These are phyloP conservation scores for Apiotrichum montevideense DNA, from an alignment of 1,284 basidiomycete genomes.

Conservation along the genomic window DNA sequence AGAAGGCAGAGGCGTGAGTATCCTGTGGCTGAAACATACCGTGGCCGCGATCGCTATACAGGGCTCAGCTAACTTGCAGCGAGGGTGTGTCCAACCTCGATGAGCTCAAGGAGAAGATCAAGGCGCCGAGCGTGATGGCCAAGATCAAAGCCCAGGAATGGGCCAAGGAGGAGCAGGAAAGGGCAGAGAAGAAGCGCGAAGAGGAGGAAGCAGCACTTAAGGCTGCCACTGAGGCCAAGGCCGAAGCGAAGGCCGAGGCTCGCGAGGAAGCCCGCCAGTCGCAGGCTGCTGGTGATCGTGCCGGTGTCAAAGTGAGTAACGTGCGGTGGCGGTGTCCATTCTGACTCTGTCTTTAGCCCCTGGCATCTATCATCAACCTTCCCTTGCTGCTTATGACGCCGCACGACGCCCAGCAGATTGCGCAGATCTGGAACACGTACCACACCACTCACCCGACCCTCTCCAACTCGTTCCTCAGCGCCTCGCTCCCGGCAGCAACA, in stretches of 20 bases:
- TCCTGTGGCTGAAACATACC: no score
- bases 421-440: slow-evolving; percentile 80
- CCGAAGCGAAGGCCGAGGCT: slow-evolving; percentile 46
- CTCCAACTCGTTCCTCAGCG: slow-evolving; percentile 74
- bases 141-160: slow-evolving; percentile 26
- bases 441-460: slow-evolving; percentile 71
- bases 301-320: slow-evolving; percentile 44
- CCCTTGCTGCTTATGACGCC: slow-evolving; percentile 61
- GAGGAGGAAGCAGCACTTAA: slow-evolving; percentile 9
- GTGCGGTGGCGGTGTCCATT: background rate
- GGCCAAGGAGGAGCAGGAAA: slow-evolving; percentile 13
- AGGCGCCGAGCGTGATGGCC: slow-evolving; percentile 28
- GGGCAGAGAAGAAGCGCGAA: slow-evolving; percentile 5
- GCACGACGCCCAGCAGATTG: slow-evolving; percentile 66
- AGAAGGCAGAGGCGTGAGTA: slow-evolving; percentile 42
- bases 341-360: slow-evolving; percentile 54
- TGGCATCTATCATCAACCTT: slow-evolving; percentile 72
- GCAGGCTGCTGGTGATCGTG: slow-evolving; percentile 37
- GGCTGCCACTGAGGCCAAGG: slow-evolving; percentile 50
- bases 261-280: slow-evolving; percentile 26
- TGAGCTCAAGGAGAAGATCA: slow-evolving; percentile 42
- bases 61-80: slow-evolving; percentile 10
- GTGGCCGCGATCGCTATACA: no score
- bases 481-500: slow-evolving; percentile 63
- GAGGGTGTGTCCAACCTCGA: slow-evolving; percentile 42